These are phyloP conservation scores for Lichtheimia hyalospora DNA, from an alignment of 371 early-diverging fungal species.

Conservation along the genomic window DNA sequence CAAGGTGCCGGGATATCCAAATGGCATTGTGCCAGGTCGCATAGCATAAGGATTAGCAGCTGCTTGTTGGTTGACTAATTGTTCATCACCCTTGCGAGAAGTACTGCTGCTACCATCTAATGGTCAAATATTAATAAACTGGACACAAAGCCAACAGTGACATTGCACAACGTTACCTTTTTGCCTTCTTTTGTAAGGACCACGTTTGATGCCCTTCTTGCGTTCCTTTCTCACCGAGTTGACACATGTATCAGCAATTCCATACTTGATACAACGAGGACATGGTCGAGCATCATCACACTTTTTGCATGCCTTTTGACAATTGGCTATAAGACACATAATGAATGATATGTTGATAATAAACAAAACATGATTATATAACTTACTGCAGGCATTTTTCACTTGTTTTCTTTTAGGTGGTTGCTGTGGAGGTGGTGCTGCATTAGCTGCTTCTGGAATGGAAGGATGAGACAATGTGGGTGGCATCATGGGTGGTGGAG, in stretches of 20 bases:
- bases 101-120: background rate
- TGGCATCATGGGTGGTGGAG: conserved; percentile 13
- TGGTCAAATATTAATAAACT: background rate
- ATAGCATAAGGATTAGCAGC: conserved; percentile 7
- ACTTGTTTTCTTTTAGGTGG: conserved; percentile 46
- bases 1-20: conserved; percentile 43
- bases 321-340: conserved; percentile 60
- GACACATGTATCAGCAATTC: conserved; percentile 69
- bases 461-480: conserved; percentile 3
- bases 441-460: background rate
- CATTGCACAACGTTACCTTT: conserved; percentile 22
- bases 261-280: conserved; percentile 78
- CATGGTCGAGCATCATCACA: conserved; percentile 91
- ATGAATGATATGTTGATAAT: background rate
- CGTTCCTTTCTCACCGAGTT: conserved; percentile 85
- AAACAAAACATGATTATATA: background rate
- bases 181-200: conserved; percentile 73
- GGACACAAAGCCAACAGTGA: background rate
- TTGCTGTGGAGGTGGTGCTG: background rate
- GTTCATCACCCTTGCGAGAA: conserved; percentile 4
- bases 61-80: background rate
- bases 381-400: conserved; percentile 53
- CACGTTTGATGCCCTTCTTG: conserved; percentile 82
- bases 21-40: conserved; percentile 22
- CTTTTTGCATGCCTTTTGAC: conserved; percentile 92